Conservation (phyloP, 495 filamentous ascomycete genomes). For the Achaetomiella virescens region DNA sequence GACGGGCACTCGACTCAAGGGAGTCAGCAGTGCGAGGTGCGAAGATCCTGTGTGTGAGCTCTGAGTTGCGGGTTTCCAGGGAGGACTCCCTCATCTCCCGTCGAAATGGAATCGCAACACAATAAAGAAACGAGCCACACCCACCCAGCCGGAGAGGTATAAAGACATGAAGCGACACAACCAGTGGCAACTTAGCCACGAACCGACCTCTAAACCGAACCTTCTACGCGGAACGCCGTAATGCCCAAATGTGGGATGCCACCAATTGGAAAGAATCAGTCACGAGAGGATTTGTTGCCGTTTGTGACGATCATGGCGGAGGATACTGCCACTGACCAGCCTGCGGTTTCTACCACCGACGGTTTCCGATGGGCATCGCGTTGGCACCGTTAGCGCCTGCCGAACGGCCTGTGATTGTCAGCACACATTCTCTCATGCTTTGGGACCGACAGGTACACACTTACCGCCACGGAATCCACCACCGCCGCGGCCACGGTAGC, state of each 20-base stretch:
- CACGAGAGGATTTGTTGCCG: background rate
- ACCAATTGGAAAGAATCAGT: constrained; percentile 4
- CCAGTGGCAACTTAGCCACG: constrained; percentile 7
- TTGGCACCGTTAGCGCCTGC: constrained; percentile 35
- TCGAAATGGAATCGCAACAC: background rate
- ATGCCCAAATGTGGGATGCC: constrained; percentile 11
- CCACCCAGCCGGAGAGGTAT: background rate
- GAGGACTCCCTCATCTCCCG: background rate
- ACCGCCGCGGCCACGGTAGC: constrained; percentile 38
- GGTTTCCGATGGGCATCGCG: constrained; percentile 40
- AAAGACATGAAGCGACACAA: constrained; percentile 2
- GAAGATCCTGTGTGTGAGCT: background rate
- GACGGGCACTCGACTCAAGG: background rate
- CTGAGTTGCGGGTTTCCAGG: background rate
- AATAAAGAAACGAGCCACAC: constrained; percentile 3
- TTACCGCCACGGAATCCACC: constrained; percentile 32
- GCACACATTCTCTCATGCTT: background rate
- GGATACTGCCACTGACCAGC: background rate
- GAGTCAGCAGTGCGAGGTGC: background rate
- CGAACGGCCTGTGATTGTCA: constrained; percentile 19
- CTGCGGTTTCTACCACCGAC: constrained; percentile 38
- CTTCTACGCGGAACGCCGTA: constrained; percentile 20
- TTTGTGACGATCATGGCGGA: background rate
- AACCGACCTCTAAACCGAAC: constrained; percentile 20
- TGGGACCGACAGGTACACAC: constrained; percentile 29